Evolutionary conservation across 768 basidiomycete species (phyloP).

Genomic region (Xerocomus potaroensis): DNA sequence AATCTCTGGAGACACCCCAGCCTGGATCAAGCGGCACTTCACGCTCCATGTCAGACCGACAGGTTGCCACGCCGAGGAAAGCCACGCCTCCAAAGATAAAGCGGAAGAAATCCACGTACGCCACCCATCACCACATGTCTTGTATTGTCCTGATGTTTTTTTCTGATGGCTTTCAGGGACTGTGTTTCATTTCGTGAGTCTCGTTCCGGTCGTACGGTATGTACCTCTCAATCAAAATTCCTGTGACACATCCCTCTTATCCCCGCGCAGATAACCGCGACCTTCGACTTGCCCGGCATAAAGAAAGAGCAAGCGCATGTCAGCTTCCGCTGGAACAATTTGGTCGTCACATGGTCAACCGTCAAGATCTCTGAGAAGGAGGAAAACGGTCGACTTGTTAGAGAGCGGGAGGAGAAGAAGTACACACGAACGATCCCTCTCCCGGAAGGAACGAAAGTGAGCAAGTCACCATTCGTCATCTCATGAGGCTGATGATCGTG

Average conservation of each 20-base stretch:
- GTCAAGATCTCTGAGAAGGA: slow-evolving; percentile 57
- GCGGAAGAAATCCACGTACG: slow-evolving; percentile 65
- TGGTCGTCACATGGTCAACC: slow-evolving; percentile 65
- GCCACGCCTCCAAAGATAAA: slow-evolving; percentile 40
- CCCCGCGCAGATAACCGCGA: slow-evolving; percentile 51
- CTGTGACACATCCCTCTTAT: slow-evolving; percentile 18
- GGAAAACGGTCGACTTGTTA: slow-evolving; percentile 55
- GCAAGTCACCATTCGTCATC: slow-evolving; percentile 14
- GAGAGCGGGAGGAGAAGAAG: slow-evolving; percentile 60
- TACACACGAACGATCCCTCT: slow-evolving; percentile 66
- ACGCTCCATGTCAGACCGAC: slow-evolving; percentile 24
- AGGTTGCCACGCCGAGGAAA: slow-evolving; percentile 22
- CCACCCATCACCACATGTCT: slow-evolving; percentile 9
- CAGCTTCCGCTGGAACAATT: slow-evolving; percentile 57
- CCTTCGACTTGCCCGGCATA: slow-evolving; percentile 66
- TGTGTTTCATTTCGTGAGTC: slow-evolving; percentile 72
- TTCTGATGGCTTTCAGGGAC: slow-evolving; percentile 16
- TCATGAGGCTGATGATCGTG: neutral
- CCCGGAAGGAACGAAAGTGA: slow-evolving; percentile 68
- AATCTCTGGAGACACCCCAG: slow-evolving; percentile 50
- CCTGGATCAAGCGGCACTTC: slow-evolving; percentile 18
- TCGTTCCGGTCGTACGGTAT: slow-evolving; percentile 55
- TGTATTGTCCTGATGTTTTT: slow-evolving; percentile 14
- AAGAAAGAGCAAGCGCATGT: slow-evolving; percentile 73
- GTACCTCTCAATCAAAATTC: slow-evolving; percentile 18